These are phyloP conservation scores for Cryphonectria japonica DNA, from an alignment of 2,329 filamentous ascomycete species.

Conservation along the genomic window DNA sequence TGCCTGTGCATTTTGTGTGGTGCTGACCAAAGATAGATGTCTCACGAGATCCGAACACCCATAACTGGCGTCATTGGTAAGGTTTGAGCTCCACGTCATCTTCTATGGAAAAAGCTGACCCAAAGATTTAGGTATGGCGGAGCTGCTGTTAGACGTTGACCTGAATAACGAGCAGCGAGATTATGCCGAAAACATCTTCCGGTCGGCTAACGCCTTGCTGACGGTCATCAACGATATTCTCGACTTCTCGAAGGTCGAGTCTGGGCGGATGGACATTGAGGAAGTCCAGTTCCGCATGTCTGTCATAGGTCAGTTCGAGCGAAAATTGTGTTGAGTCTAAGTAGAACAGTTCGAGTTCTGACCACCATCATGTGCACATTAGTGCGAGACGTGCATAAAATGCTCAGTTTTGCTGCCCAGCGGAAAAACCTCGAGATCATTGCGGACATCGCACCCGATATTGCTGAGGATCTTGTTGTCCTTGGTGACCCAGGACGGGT, in stretches of 20 bases:
- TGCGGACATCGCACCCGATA: conserved; percentile 64
- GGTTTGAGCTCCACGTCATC: neutral
- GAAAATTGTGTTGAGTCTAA: too few species aligned
- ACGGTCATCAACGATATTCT: conserved; percentile 68
- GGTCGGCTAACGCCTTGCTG: conserved; percentile 61
- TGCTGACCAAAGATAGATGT: conserved; percentile 59
- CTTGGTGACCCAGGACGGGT: conserved; percentile 71
- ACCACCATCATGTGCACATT: conserved; percentile 52
- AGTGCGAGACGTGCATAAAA: conserved; percentile 79
- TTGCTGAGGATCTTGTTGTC: conserved; percentile 72
- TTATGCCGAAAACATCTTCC: conserved; percentile 59
- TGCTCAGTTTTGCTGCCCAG: conserved; percentile 84
- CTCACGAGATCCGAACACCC: conserved; percentile 66
- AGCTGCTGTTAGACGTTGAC: conserved; percentile 57
- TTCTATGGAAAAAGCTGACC: neutral
- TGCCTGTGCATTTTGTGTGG: neutral
- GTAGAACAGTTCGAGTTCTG: neutral
- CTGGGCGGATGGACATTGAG: conserved; percentile 61
- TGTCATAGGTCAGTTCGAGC: conserved; percentile 22
- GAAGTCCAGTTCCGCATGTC: conserved; percentile 31
- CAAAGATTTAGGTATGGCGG: conserved; percentile 44
- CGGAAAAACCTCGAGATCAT: conserved; percentile 77
- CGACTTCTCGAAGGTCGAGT: conserved; percentile 67
- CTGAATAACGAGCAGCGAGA: conserved; percentile 60
- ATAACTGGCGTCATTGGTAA: conserved; percentile 62